Evolutionary conservation across 805 yeast genomes (phyloP), one percentile per base, ranked within the genome.

Genomic region (Ogataea paraovalis): DNA sequence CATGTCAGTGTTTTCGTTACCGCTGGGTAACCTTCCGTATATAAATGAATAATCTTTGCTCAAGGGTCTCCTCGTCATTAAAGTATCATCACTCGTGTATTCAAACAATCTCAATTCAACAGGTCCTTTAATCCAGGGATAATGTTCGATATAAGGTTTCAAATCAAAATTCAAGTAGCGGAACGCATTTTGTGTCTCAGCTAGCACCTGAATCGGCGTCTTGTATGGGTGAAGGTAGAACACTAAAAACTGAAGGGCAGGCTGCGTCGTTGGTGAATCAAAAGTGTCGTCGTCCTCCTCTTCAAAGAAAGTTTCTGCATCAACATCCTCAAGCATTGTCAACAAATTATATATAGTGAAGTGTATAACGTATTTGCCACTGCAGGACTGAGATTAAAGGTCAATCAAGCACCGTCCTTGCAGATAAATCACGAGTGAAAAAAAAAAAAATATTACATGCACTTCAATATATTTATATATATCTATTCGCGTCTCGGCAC

Each of bases 1-100:
- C 47, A 74, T 76, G 54, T 80, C 85, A 12, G 63, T 66, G 19
- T 65, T 47, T 13, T 66, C 59, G 28, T 72, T 75, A 19, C 77
- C 81, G 47, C 71, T 74, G 1, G 57, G 68, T n/a, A 74, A 49
- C 33, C 67, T 68, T 0, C 78, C 76, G 45, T 72, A 67, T 6
- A 72, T 60, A 44, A 65, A 71, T 3, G 53, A 46, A 12, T 49
- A 46, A n/a, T 49, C 51, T 3, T 51, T 42, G 22, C 34, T 21
- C 13, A 22, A 14, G 10, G n/a, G 10, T 19, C n/a, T 14, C 8
- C 34, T 18, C 8, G 10, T n/a, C 7, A 14, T 27, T 14, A n/a
- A 21, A 2, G 48, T 44, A 14, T 49, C 49, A 18, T 19, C 43
- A 1, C 32, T 39, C 2, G 16, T n/a, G 5, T 37, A 41, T 2